Conservation (phyloP, 2,329 filamentous ascomycete genomes). For the Phyllosticta citribraziliensis region DNA sequence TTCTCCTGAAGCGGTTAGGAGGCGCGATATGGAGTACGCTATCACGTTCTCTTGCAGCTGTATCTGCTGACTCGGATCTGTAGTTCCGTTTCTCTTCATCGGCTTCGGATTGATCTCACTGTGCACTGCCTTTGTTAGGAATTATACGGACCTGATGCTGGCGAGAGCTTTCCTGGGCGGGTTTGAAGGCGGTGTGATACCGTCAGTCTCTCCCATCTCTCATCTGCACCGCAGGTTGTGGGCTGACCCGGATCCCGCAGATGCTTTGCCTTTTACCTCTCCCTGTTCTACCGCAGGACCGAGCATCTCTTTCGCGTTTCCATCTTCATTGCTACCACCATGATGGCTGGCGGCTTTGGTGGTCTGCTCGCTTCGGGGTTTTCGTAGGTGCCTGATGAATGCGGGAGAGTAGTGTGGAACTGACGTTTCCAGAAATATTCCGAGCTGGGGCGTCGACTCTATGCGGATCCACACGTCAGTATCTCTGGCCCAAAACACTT, state of each 20-base stretch:
- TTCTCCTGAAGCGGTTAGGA: slow-evolving; percentile 45
- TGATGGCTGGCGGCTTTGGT: slow-evolving; percentile 48
- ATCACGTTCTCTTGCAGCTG: background rate
- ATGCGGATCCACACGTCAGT: slow-evolving; percentile 36
- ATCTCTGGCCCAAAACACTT: slow-evolving; percentile 11
- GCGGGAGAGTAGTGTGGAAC: slow-evolving; percentile 14
- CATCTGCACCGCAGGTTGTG: too few species aligned
- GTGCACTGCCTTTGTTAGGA: slow-evolving; percentile 44
- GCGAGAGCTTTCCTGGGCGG: slow-evolving; percentile 43
- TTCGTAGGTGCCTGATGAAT: slow-evolving; percentile 26
- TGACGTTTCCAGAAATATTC: slow-evolving; percentile 31
- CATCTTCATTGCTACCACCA: slow-evolving; percentile 47
- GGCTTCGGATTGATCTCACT: slow-evolving; percentile 48
- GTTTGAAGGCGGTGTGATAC: slow-evolving; percentile 50
- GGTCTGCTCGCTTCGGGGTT: slow-evolving; percentile 47
- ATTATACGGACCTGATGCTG: slow-evolving; percentile 38
- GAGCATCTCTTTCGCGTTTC: slow-evolving; percentile 48
- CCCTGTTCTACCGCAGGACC: slow-evolving; percentile 46
- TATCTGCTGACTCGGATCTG: background rate
- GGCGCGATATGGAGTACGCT: slow-evolving; percentile 33
- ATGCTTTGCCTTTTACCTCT: slow-evolving; percentile 48
- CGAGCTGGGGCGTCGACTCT: slow-evolving; percentile 39
- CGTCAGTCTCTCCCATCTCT: slow-evolving; percentile 26
- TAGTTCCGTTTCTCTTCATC: slow-evolving; percentile 44
- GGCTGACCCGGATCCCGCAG: too few species aligned